Evolutionary conservation across 2,329 filamentous ascomycete species (phyloP), one percentile per base, ranked within the genome.

Genomic region (Exophiala sp.): DNA sequence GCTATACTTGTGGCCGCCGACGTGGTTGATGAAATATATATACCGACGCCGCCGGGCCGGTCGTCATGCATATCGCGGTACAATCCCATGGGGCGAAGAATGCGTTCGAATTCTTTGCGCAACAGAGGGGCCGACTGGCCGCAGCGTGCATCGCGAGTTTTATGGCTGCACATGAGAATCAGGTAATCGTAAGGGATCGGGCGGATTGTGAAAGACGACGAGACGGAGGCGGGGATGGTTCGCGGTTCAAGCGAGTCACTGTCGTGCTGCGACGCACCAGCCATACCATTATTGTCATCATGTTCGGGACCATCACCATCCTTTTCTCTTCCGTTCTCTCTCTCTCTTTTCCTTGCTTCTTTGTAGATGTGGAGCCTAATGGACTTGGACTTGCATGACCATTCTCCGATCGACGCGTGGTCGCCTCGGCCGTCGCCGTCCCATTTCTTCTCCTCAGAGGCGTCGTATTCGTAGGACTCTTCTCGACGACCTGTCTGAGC

Each of bases 1-100:
- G 40, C 84, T 83, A 70, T 95, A 97, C 72, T 96, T 96, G 73
- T 98, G 93, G 0, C 93, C 93, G 22, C 93, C 93, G 2, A 96
- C 89, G 64, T 98, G 93, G 59, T 83, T 91, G 64, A 97, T 94
- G 65, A 96, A 97, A 49, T 58, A 58, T 58, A 58, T 58, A 98
- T 87, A 0, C 88, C 91, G 4, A 96, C 91, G 10, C 93, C 93
- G 9, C 91, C 91, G 0, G 90, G 88, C 50, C 93, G 74, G 66
- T 89, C 83, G 66, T 98, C 93, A 64, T 94, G 82, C 40, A 93
- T 71, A 65, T 97, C 91, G 23, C 93, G 82, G 67, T 85, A 90
- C 16, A 98, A 71, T 0, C 89, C 90, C 10, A 95, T 73, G 1
- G 87, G 86, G 0, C 89, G 83, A 29, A 97, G 76, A 65, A 96